Evolutionary conservation across 768 basidiomycete species (phyloP).

Genomic region (Crucibulum laeve): DNA sequence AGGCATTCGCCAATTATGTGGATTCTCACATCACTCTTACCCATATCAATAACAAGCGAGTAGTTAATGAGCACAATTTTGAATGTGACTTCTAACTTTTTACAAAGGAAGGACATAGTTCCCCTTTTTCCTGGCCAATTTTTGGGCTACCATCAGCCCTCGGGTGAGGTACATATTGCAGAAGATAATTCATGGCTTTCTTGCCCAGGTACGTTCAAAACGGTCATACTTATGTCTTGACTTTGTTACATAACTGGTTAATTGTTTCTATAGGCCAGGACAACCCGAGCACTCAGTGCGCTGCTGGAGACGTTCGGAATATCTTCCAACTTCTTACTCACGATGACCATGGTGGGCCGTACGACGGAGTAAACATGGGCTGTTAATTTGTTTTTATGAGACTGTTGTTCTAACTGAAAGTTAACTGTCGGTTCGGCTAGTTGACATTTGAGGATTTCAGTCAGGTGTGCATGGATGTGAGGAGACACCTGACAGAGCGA

Average conservation of each 20-base stretch:
- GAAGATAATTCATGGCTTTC: conserved; percentile 44
- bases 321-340: conserved; percentile 34
- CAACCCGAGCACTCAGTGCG: conserved; percentile 43
- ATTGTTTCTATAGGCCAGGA: conserved; percentile 32
- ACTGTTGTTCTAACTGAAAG: too few species aligned
- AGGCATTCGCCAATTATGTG: conserved; percentile 18
- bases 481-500: too few species aligned
- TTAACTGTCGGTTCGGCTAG: too few species aligned
- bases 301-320: conserved; percentile 36
- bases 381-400: neutral
- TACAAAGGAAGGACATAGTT: neutral
- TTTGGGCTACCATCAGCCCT: conserved; percentile 40
- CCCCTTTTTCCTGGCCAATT: conserved; percentile 21
- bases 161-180: conserved; percentile 48
- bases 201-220: conserved; percentile 43
- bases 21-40: conserved; percentile 15
- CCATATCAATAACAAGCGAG: conserved; percentile 15
- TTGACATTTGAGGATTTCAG: too few species aligned
- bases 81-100: neutral
- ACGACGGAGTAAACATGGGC: conserved; percentile 3
- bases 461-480: too few species aligned
- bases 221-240: neutral
- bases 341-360: conserved; percentile 35
- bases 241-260: neutral
- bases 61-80: neutral